Base-by-base conservation (phyloP, 441 rosid species). In the Melastoma candidum region DNA sequence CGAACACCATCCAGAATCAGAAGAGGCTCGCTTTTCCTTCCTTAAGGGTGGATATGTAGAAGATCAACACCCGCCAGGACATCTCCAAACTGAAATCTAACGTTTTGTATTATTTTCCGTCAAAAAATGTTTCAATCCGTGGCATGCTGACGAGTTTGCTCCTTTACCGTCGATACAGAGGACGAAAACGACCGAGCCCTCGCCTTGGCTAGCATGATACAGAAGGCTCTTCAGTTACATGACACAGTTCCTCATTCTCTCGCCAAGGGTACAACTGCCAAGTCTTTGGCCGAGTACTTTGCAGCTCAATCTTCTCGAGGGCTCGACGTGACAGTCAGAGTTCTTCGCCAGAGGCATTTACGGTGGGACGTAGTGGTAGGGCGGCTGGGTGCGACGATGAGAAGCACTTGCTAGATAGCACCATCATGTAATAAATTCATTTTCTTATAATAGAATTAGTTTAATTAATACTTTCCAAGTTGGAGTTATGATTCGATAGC, bases 21-120 rank as follows among this genome's bases (percentile, higher is more conserved):
- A 79, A 60, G 96, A 83, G 79, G 93, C 95, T 55, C 83, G 95
- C 47, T 85, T 81, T 69, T 92, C 96, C 47, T 81, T 92, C 68
- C 59, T 87, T 52, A 73, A 76, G 65, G 95, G 95, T 49, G 82
- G 95, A 65, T 87, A 87, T 47, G 74, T 92, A 12, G 96, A 85
- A 73, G 89, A 77, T 71, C 63, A 75, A 63, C 68, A 63, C 60
- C 50, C 63, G 51, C 69, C 67, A 51, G 92, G 98, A 85, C 73
- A 14, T 26, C 41, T 29, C 36, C 36, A 6, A 29, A 29, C 7
- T 6, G 7, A 29, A 29, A 3, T 29, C 36, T 29, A 29, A 29
- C 7, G 36, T 56, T 26, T 54, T 24, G 49, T 32, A 22, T 13
- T 11, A 36, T 24, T 4, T 3, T 36, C 14, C 22, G 26, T 29